phyloP scores from a whole-genome alignment of 2,329 filamentous ascomycete genomes.

The Raffaelea arxii region DNA sequence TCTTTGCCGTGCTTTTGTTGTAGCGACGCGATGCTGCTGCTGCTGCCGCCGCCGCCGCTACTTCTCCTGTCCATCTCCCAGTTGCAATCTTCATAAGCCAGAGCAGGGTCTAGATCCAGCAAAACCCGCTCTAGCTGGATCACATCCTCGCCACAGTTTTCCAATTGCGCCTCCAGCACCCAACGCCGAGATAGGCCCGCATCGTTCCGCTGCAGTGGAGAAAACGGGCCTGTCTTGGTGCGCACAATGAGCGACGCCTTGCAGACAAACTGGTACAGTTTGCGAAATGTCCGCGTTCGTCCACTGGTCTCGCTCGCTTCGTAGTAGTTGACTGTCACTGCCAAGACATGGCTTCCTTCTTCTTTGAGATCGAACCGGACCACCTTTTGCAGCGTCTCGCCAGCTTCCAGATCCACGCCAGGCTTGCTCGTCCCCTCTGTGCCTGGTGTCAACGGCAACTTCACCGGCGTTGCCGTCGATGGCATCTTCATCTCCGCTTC shows the following conservation, averaged over 20 bases:
- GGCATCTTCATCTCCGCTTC: constrained; percentile 95
- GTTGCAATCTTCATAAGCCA: constrained; percentile 46
- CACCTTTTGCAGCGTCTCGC: constrained; percentile 68
- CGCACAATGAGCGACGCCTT: constrained; percentile 83
- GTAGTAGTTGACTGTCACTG: constrained; percentile 89
- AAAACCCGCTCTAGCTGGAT: constrained; percentile 65
- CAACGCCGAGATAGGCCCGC: no score
- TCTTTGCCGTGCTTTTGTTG: neutral
- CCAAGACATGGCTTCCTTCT: constrained; percentile 86
- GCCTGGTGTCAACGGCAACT: constrained; percentile 43
- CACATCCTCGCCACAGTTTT: constrained; percentile 81
- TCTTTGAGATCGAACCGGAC: constrained; percentile 84
- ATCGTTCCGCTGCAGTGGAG: constrained; percentile 28
- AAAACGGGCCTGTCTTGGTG: constrained; percentile 65
- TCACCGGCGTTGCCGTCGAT: constrained; percentile 34
- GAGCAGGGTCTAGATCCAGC: constrained; percentile 41
- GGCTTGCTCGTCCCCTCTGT: constrained; percentile 10
- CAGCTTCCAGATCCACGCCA: constrained; percentile 43
- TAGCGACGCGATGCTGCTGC: no score
- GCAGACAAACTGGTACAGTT: constrained; percentile 93
- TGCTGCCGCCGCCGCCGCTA: neutral
- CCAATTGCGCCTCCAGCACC: constrained; percentile 86
- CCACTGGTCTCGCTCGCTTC: constrained; percentile 66
- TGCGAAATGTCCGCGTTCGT: constrained; percentile 77
- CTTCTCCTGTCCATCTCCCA: constrained; percentile 30